Evolutionary conservation across 441 rosid species (phyloP).

Genomic region (Populus trichocarpa): DNA sequence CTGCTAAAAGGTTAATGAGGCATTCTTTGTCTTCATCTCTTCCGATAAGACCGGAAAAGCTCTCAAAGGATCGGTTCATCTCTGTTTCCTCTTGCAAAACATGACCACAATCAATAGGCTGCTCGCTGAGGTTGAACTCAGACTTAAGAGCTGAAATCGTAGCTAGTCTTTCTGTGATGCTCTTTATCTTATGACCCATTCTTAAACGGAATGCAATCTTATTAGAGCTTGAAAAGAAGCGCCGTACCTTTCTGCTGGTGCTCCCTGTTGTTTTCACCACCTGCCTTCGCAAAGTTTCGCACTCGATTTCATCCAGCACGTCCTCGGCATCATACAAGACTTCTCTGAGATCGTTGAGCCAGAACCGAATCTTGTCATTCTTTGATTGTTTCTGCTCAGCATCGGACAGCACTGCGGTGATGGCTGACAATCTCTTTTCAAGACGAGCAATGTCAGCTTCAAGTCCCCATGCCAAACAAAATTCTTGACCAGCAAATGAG

Average conservation of each 20-base stretch:
- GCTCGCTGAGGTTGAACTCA: not conserved
- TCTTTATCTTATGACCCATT: too few species aligned
- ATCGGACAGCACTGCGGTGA: conserved; percentile 7
- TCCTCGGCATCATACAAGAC: conserved; percentile 13
- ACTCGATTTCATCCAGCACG: conserved; percentile 5
- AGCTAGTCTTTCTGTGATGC: too few species aligned
- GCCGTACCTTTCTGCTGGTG: conserved; percentile 7
- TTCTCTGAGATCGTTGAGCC: not conserved
- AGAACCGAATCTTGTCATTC: not conserved
- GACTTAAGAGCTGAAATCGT: not conserved
- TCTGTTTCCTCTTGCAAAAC: not conserved
- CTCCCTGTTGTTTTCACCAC: not conserved
- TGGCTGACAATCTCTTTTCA: not conserved
- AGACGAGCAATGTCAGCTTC: not conserved
- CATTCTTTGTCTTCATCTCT: too few species aligned
- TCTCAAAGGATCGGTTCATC: too few species aligned
- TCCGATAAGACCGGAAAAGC: too few species aligned
- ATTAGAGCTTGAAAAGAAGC: conserved; percentile 1
- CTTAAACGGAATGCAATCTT: not conserved
- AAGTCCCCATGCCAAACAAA: not conserved
- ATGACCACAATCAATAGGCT: not conserved
- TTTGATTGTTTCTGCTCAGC: conserved; percentile 7
- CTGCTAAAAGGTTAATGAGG: too few species aligned
- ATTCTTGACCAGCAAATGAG: not conserved
- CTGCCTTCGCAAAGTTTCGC: conserved; percentile 4